phyloP scores from a whole-genome alignment of 2,329 filamentous ascomycete genomes.

The Falciphora oryzae region DNA sequence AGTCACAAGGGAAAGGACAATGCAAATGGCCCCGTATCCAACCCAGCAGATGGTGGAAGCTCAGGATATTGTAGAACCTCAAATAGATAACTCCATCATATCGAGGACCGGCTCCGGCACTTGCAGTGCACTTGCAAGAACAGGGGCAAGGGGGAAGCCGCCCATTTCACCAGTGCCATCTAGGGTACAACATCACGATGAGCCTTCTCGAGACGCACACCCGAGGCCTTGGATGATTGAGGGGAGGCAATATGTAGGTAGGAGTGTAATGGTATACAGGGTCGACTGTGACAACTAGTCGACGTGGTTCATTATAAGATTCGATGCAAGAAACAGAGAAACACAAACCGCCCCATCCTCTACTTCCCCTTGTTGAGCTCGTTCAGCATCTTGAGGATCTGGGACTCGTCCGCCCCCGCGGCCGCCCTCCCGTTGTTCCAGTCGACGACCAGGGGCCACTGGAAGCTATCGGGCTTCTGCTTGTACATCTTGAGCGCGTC shows the following conservation, averaged over 20 bases:
- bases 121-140: too few species aligned
- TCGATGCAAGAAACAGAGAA: slow-evolving; percentile 2
- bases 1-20: neutral
- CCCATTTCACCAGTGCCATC: neutral
- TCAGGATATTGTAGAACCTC: too few species aligned
- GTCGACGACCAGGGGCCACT: slow-evolving; percentile 82
- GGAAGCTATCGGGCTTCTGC: slow-evolving; percentile 61
- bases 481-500: slow-evolving; percentile 80
- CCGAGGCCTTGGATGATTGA: neutral
- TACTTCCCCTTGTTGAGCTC: slow-evolving; percentile 32
- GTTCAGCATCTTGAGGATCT: slow-evolving; percentile 77
- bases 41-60: too few species aligned
- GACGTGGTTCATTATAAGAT: neutral
- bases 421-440: slow-evolving; percentile 87
- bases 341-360: neutral
- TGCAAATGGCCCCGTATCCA: neutral
- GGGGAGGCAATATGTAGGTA: neutral
- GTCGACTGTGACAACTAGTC: neutral
- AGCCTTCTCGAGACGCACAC: neutral
- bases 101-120: neutral
- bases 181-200: neutral
- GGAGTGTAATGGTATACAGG: neutral
- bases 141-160: too few species aligned
- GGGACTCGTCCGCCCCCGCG: slow-evolving; percentile 74
- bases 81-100: neutral